Conservation (phyloP, 805 yeast genomes). For the Ogataea paraovalis region DNA sequence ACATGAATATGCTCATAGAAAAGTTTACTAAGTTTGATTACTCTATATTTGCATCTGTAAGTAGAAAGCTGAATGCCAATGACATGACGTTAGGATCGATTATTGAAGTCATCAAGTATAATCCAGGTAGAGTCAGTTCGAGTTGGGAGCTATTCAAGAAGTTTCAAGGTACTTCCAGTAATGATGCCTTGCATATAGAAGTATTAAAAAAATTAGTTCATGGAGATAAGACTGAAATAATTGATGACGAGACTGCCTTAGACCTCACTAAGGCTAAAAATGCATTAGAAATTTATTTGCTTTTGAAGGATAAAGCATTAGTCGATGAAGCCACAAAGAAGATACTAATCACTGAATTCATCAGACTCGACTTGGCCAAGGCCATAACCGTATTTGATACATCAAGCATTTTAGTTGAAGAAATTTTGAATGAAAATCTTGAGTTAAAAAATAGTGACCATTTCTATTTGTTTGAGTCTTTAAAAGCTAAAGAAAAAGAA, state of each 20-base stretch:
- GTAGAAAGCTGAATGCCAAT: constrained; percentile 3
- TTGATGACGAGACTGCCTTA: constrained; percentile 17
- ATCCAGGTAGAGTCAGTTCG: constrained; percentile 35
- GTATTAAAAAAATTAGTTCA: constrained; percentile 18
- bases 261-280: constrained; percentile 10
- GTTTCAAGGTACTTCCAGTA: not conserved
- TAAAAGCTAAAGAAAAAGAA: constrained; percentile 1
- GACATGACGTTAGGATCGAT: constrained; percentile 14
- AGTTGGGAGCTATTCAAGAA: constrained; percentile 29
- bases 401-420: constrained; percentile 10
- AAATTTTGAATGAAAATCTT: constrained; percentile 2
- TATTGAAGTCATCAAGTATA: constrained; percentile 27
- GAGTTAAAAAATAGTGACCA: constrained; percentile 18
- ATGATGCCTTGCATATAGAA: constrained; percentile 10
- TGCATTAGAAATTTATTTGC: constrained; percentile 12
- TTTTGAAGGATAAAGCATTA: constrained; percentile 10
- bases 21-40: constrained; percentile 25
- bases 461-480: constrained; percentile 18
- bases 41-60: constrained; percentile 21
- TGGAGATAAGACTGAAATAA: constrained; percentile 23
- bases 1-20: constrained; percentile 23
- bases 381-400: constrained; percentile 13
- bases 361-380: constrained; percentile 17
- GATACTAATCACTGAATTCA: constrained; percentile 15
- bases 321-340: constrained; percentile 8